Evolutionary conservation across 257 asterid species (phyloP).

Genomic region (Lantana camara): DNA sequence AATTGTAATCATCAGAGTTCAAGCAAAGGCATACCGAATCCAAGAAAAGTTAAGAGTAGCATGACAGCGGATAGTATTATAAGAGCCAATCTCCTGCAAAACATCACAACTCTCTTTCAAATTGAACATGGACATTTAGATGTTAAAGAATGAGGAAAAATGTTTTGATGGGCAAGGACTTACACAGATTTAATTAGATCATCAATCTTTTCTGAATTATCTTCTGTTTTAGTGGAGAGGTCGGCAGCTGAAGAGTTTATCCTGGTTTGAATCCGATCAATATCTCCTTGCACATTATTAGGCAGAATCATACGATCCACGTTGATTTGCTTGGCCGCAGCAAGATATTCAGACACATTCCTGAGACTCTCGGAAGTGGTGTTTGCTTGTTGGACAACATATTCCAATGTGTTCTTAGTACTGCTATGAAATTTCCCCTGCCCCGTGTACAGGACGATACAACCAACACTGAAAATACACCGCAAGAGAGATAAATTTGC

Average conservation of each 20-base stretch:
- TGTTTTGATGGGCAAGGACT: constrained; percentile 22
- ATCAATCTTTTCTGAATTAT: constrained; percentile 62
- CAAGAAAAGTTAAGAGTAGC: constrained; percentile 83
- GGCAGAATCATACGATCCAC: constrained; percentile 71
- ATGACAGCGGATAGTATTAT: constrained; percentile 82
- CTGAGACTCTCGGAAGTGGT: constrained; percentile 61
- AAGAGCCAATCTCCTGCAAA: constrained; percentile 88
- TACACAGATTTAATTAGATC: constrained; percentile 63
- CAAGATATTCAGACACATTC: constrained; percentile 74
- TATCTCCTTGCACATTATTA: constrained; percentile 66
- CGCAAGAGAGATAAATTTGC: constrained; percentile 18
- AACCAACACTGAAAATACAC: constrained; percentile 51
- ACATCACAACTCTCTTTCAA: constrained; percentile 18
- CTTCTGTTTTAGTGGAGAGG: constrained; percentile 59
- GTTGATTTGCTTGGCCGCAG: constrained; percentile 76
- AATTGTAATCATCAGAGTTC: neutral
- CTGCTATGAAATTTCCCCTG: constrained; percentile 77
- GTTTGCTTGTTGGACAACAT: constrained; percentile 69
- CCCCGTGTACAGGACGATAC: constrained; percentile 71
- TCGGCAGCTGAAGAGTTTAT: constrained; percentile 73
- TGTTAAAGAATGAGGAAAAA: neutral
- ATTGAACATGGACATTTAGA: neutral
- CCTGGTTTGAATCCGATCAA: constrained; percentile 66
- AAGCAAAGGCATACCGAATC: constrained; percentile 61
- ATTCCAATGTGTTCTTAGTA: constrained; percentile 57